Evolutionary conservation across 768 basidiomycete species (phyloP).

Genomic region (Panaeolus papilionaceus): DNA sequence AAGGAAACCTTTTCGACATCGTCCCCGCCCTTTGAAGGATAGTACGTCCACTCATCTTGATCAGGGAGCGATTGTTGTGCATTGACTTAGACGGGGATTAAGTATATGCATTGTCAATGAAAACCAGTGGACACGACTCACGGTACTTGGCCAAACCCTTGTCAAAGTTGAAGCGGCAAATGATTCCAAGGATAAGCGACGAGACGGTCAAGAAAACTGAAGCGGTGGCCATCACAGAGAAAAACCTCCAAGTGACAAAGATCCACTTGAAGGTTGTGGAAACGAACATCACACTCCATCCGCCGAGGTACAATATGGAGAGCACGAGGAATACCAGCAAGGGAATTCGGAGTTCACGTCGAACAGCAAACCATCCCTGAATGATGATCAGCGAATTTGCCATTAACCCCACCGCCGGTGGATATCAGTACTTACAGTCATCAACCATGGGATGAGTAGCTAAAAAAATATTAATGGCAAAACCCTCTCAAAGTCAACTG

Average conservation of each 20-base stretch:
- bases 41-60: slow-evolving; percentile 32
- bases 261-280: slow-evolving; percentile 79
- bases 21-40: slow-evolving; percentile 40
- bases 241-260: slow-evolving; percentile 77
- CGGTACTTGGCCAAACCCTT: slow-evolving; percentile 73
- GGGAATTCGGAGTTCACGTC: slow-evolving; percentile 62
- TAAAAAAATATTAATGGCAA: slow-evolving; percentile 32
- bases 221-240: slow-evolving; percentile 62
- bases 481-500: not conserved
- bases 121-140: slow-evolving; percentile 42
- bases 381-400: slow-evolving; percentile 15
- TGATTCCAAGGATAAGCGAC: slow-evolving; percentile 64
- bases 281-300: slow-evolving; percentile 77
- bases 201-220: slow-evolving; percentile 63
- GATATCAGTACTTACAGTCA: slow-evolving; percentile 46
- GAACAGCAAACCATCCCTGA: slow-evolving; percentile 80
- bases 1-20: slow-evolving; percentile 68
- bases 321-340: slow-evolving; percentile 70
- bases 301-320: slow-evolving; percentile 65
- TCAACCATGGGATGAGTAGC: slow-evolving; percentile 76
- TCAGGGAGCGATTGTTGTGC: slow-evolving; percentile 55
- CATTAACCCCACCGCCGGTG: not conserved
- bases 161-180: slow-evolving; percentile 79
- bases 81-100: slow-evolving; percentile 49
- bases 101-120: slow-evolving; percentile 23